Conservation (phyloP, 2,329 filamentous ascomycete genomes). For the Aureobasidium sp. region DNA sequence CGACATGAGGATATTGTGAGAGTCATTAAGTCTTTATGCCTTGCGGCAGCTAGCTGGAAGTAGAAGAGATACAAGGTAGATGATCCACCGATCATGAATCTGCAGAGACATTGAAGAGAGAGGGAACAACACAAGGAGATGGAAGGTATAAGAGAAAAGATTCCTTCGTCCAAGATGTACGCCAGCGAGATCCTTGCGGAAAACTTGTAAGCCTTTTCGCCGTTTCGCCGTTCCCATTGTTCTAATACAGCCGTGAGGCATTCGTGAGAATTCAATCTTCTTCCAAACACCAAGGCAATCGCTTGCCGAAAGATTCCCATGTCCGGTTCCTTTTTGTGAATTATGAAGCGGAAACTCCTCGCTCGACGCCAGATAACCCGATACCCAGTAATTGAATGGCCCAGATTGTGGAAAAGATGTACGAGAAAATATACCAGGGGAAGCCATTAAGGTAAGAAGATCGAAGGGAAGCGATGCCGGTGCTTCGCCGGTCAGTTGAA, state of each 20-base stretch:
- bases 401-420: background rate
- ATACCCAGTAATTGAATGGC: background rate
- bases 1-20: background rate
- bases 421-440: background rate
- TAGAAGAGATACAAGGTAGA: background rate
- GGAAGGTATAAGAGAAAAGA: background rate
- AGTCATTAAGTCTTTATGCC: background rate
- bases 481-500: background rate
- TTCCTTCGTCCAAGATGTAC: background rate
- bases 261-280: background rate
- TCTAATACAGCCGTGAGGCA: constrained; percentile 8
- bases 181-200: constrained; percentile 4
- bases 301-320: background rate
- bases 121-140: background rate
- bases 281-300: background rate
- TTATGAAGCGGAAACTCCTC: background rate
- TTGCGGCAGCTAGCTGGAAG: background rate
- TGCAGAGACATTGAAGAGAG: background rate
- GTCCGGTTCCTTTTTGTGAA: background rate
- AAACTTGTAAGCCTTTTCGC: background rate
- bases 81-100: background rate
- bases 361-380: constrained; percentile 4
- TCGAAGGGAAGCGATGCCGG: background rate
- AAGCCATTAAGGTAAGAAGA: background rate
- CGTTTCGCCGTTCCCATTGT: background rate